Evolutionary conservation across 176 grass and related monocot genomes (phyloP).

Genomic region (Pontederia paniculata): DNA sequence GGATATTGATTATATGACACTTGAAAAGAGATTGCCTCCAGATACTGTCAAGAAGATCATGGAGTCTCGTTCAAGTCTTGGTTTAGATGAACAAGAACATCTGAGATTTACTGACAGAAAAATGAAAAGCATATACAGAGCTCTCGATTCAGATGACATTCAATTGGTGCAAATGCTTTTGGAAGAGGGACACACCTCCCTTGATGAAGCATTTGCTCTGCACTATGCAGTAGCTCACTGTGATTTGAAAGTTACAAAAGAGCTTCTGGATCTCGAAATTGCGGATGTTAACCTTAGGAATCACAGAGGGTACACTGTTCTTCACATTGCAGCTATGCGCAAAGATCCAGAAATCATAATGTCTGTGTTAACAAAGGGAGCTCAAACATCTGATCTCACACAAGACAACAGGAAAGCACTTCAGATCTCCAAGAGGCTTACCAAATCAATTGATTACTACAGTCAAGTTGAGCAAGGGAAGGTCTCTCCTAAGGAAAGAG

Average conservation of each 20-base stretch:
- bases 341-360: conserved; percentile 13
- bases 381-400: not conserved
- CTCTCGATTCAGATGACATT: conserved; percentile 11
- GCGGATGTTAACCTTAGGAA: conserved; percentile 9
- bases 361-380: conserved; percentile 8
- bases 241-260: not conserved
- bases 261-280: conserved; percentile 9
- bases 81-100: not conserved
- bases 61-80: not conserved
- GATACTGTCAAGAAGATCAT: not conserved
- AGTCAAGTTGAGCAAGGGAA: not conserved
- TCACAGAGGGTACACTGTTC: not conserved
- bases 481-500: not conserved
- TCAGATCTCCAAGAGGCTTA: conserved; percentile 7
- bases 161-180: conserved; percentile 7
- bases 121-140: conserved; percentile 1
- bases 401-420: not conserved
- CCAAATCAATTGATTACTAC: not conserved
- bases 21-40: not conserved
- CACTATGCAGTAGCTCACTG: conserved; percentile 11
- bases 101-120: not conserved
- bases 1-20: not conserved
- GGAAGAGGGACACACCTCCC: not conserved
- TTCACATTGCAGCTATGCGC: conserved; percentile 12
- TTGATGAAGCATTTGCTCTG: conserved; percentile 10